Evolutionary conservation across 139 green algal genomes (phyloP).

Genomic region (Eudorina sp.): DNA sequence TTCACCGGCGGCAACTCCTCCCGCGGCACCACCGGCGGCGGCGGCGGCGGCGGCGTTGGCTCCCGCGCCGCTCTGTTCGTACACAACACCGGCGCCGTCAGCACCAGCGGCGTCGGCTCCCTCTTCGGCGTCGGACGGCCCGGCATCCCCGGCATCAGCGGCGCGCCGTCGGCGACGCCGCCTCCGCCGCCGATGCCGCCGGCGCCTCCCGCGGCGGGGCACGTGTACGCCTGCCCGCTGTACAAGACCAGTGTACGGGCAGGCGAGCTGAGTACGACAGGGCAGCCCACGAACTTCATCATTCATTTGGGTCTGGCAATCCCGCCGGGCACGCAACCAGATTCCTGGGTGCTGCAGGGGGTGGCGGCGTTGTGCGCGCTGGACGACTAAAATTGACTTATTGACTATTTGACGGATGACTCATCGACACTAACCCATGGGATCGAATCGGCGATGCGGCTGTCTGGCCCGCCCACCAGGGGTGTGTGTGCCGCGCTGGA

Average conservation of each 20-base stretch:
- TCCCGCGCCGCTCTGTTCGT: no score
- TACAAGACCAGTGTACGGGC: slow-evolving; percentile 83
- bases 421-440: no score
- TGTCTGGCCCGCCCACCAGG: not conserved
- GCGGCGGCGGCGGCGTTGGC: no score
- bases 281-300: slow-evolving; percentile 85
- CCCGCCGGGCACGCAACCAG: slow-evolving; percentile 42
- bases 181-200: not conserved
- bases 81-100: no score
- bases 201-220: not conserved
- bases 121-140: not conserved
- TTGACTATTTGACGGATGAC: no score
- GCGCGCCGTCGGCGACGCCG: not conserved
- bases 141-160: not conserved
- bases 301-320: slow-evolving; percentile 77
- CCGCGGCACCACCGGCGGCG: no score
- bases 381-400: slow-evolving; percentile 70
- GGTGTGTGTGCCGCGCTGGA: not conserved
- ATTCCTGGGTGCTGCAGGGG: slow-evolving; percentile 81
- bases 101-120: not conserved
- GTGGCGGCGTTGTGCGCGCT: slow-evolving; percentile 80
- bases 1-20: no score
- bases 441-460: no score
- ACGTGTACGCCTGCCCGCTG: slow-evolving; percentile 79
- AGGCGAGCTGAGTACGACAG: slow-evolving; percentile 80